Conservation (phyloP, 805 yeast species). For the Saccharomycopsis lassenensis region DNA sequence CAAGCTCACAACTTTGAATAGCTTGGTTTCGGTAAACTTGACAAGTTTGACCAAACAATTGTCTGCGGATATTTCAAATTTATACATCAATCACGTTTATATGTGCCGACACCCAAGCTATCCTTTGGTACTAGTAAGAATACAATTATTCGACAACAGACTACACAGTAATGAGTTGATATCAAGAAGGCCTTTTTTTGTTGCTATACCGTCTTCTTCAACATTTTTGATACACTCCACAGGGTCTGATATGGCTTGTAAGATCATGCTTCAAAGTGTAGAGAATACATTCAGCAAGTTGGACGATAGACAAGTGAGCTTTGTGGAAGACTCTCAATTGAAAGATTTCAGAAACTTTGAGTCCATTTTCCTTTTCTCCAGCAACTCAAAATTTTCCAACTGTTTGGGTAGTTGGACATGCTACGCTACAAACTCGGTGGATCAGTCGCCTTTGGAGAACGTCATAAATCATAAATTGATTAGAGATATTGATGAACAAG, state of each 20-base stretch:
- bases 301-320: background rate
- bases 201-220: constrained; percentile 58
- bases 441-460: constrained; percentile 49
- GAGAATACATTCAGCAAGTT: constrained; percentile 38
- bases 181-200: constrained; percentile 50
- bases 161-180: constrained; percentile 30
- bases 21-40: constrained; percentile 40
- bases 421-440: constrained; percentile 59
- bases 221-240: constrained; percentile 52
- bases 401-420: constrained; percentile 59
- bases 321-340: constrained; percentile 29
- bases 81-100: constrained; percentile 54
- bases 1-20: constrained; percentile 24
- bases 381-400: constrained; percentile 49
- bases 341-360: constrained; percentile 32
- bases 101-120: constrained; percentile 53
- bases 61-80: constrained; percentile 38
- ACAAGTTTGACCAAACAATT: no score
- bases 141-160: constrained; percentile 54
- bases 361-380: constrained; percentile 46
- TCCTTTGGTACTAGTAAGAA: constrained; percentile 49
- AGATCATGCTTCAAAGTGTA: constrained; percentile 49
- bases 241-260: constrained; percentile 32
- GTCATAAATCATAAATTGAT: constrained; percentile 32
- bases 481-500: constrained; percentile 16